Evolutionary conservation across 2,329 filamentous ascomycete genomes (phyloP).

Genomic region (Penicillium sclerotigenum): DNA sequence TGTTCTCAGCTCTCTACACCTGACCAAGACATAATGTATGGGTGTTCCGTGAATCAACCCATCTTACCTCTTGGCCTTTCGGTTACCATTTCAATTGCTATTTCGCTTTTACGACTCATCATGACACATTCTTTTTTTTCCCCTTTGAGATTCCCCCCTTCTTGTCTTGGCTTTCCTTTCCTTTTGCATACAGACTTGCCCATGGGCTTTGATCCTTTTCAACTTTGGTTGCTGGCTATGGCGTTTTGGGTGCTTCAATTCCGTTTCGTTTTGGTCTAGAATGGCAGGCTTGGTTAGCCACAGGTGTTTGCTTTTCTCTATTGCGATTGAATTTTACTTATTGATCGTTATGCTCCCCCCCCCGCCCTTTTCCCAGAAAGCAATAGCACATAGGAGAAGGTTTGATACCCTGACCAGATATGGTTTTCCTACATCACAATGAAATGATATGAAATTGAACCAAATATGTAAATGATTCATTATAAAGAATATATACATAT

Average conservation of each 20-base stretch:
- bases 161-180: not conserved
- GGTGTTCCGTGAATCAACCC: not conserved
- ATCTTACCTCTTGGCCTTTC: not conserved
- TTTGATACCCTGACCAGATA: slow-evolving; percentile 27
- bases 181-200: not conserved
- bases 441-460: not conserved
- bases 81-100: not conserved
- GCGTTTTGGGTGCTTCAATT: slow-evolving; percentile 13
- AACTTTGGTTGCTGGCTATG: slow-evolving; percentile 1
- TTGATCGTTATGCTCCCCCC: not conserved
- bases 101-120: slow-evolving; percentile 7
- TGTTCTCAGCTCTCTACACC: not conserved
- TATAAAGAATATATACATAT: not conserved
- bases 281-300: slow-evolving; percentile 19
- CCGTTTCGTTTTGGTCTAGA: slow-evolving; percentile 15
- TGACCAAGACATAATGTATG: not conserved
- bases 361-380: not conserved
- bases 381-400: slow-evolving; percentile 15
- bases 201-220: slow-evolving; percentile 7
- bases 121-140: slow-evolving; percentile 12
- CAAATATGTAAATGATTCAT: no score
- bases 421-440: slow-evolving; percentile 13
- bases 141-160: slow-evolving; percentile 17
- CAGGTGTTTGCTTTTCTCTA: slow-evolving; percentile 9
- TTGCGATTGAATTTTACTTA: not conserved